phyloP scores from a whole-genome alignment of 345 rosid species.

The Brassica nigra region DNA sequence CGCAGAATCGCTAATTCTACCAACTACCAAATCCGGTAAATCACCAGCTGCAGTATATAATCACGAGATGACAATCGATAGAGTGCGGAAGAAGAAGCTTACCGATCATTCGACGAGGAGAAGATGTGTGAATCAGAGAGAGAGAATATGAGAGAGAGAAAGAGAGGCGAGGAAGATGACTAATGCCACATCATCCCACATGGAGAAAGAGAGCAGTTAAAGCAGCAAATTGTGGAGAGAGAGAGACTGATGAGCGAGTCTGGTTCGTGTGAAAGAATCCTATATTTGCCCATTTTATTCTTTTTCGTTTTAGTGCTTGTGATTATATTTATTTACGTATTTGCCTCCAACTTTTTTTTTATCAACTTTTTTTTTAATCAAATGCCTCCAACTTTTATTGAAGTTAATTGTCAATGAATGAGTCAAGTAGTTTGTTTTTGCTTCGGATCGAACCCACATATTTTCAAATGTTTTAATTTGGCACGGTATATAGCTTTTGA shows the following conservation, averaged over 20 bases:
- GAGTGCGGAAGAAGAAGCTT: slow-evolving; percentile 38
- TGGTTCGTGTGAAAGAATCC: slow-evolving; percentile 34
- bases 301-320: slow-evolving; percentile 3
- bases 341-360: neutral
- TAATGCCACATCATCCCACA: slow-evolving; percentile 38
- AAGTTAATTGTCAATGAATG: too few species aligned
- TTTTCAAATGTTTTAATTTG: too few species aligned
- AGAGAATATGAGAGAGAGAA: neutral
- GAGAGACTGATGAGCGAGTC: slow-evolving; percentile 25
- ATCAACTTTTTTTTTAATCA: too few species aligned
- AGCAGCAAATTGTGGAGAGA: slow-evolving; percentile 24
- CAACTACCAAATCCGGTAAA: slow-evolving; percentile 29
- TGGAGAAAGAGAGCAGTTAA: slow-evolving; percentile 26
- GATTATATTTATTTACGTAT: neutral
- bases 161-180: slow-evolving; percentile 34
- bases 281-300: slow-evolving; percentile 23
- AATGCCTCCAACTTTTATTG: too few species aligned
- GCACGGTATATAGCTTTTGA: too few species aligned
- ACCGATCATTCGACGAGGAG: slow-evolving; percentile 56
- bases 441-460: too few species aligned
- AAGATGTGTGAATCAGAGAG: slow-evolving; percentile 37
- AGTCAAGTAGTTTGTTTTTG: too few species aligned
- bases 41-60: neutral
- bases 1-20: slow-evolving; percentile 7
- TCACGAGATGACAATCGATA: neutral